Evolutionary conservation across 495 filamentous ascomycete species (phyloP).

Genomic region (Neurospora sp.): DNA sequence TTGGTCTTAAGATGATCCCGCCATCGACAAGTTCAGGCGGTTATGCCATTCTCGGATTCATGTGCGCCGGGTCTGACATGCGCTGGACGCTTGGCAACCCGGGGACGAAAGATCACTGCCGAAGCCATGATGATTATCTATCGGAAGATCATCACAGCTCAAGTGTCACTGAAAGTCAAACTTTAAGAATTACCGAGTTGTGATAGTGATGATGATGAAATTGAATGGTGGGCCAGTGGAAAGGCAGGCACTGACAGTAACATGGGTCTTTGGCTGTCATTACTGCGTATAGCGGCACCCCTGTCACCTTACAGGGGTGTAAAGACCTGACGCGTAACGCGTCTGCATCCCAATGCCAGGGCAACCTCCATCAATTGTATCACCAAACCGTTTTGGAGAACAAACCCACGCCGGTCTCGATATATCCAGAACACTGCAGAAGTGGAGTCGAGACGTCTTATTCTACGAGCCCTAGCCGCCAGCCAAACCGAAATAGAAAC

Average conservation of each 20-base stretch:
- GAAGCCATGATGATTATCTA: background rate
- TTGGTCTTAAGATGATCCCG: background rate
- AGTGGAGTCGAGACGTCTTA: background rate
- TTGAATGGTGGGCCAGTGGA: background rate
- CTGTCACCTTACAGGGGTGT: background rate
- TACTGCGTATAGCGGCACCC: background rate
- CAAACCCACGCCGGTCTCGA: background rate
- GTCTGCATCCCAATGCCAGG: background rate
- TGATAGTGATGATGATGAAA: background rate
- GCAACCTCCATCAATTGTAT: background rate
- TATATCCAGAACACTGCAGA: background rate
- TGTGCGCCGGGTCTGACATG: background rate
- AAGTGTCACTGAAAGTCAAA: background rate
- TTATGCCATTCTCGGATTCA: background rate
- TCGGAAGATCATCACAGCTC: background rate
- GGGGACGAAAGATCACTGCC: background rate
- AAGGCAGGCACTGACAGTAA: background rate
- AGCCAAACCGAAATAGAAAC: background rate
- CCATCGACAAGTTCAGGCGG: background rate
- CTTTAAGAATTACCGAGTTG: background rate
- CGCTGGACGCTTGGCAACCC: background rate
- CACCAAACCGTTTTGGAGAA: background rate
- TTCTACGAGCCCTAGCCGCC: background rate
- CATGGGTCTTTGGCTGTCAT: background rate
- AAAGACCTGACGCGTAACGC: background rate